Evolutionary conservation across 352 stramenopile species (phyloP), one percentile per base, ranked within the genome.

Genomic region (Phytophthora cryptogea): DNA sequence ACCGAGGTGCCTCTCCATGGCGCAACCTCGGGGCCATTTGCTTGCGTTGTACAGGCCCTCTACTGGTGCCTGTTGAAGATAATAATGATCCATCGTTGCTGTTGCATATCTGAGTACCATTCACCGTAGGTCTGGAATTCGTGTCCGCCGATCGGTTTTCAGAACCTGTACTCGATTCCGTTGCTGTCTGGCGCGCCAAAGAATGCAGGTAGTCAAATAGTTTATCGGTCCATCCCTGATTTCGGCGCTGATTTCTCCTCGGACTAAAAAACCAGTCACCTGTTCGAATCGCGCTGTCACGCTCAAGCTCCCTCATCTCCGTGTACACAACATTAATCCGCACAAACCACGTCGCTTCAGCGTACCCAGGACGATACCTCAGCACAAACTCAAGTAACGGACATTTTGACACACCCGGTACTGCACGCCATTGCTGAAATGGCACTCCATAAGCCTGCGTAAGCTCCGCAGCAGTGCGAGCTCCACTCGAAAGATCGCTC

Each of bases 301-400:
- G 79, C 64, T 91, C 85, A 39, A 94, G 87, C 43, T 92, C 85
- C 41, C 92, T 78, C 74, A 93, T 85, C 56, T 95, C 86, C 23
- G 86, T 89, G 63, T 94, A 95, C 33, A 95, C 76, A 14, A 95
- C 86, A 62, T 95, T 95, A 28, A 92, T 62, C 3, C 79, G 80
- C 28, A 92, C 78, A 58, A 90, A 93, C 86, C 86, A 95, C 27
- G 86, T 93, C 11, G 86, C 85, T 30, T 92, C 78, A 8, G 73
- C 72, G 37, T 79, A 88, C 3, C 79, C 83, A 1, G 82, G 78
- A 2, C 80, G 77, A 71, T 92, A 95, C 6, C 67, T 73, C 27
- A 91, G 78, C 14, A 95, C 80, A 56, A 78, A 86, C 16, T 95
- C 86, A 2, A 95, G 68, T 14, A 95, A 51, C 10, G 83, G 84